Conservation (phyloP, 192 early-diverging fungal genomes). For the Coemansia sp. region DNA sequence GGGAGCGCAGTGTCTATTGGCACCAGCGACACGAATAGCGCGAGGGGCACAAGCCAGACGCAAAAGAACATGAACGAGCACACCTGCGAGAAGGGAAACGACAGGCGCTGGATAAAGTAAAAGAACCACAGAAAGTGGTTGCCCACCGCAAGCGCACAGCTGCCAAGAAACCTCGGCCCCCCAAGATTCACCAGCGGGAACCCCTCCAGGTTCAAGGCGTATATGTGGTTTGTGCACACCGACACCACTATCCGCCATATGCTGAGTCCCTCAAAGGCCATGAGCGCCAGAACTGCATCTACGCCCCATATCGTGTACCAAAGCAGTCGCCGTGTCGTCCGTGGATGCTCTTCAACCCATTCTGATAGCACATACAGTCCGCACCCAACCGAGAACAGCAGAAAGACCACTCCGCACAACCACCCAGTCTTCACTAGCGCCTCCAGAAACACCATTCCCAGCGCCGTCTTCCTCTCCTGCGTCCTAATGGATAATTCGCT, state of each 20-base stretch:
- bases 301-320: slow-evolving; percentile 55
- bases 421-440: slow-evolving; percentile 26
- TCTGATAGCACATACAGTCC: slow-evolving; percentile 49
- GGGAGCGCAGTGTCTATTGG: slow-evolving; percentile 37
- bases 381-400: slow-evolving; percentile 46
- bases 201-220: slow-evolving; percentile 72
- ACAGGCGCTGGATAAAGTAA: slow-evolving; percentile 73
- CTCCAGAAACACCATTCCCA: slow-evolving; percentile 23
- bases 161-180: slow-evolving; percentile 72
- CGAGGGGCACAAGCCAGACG: slow-evolving; percentile 93
- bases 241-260: slow-evolving; percentile 70
- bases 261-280: slow-evolving; percentile 78
- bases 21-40: slow-evolving; percentile 87
- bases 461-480: neutral
- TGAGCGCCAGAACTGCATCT: slow-evolving; percentile 69
- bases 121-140: slow-evolving; percentile 96
- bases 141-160: slow-evolving; percentile 77
- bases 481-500: neutral
- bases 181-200: slow-evolving; percentile 84
- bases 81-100: slow-evolving; percentile 75
- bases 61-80: slow-evolving; percentile 91
- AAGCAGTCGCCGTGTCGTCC: slow-evolving; percentile 32
- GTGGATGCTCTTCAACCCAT: slow-evolving; percentile 52
- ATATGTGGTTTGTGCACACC: slow-evolving; percentile 73
- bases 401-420: slow-evolving; percentile 25